These are phyloP conservation scores for Arctostaphylos glauca DNA, from an alignment of 148 eudicot species.

Conservation along the genomic window DNA sequence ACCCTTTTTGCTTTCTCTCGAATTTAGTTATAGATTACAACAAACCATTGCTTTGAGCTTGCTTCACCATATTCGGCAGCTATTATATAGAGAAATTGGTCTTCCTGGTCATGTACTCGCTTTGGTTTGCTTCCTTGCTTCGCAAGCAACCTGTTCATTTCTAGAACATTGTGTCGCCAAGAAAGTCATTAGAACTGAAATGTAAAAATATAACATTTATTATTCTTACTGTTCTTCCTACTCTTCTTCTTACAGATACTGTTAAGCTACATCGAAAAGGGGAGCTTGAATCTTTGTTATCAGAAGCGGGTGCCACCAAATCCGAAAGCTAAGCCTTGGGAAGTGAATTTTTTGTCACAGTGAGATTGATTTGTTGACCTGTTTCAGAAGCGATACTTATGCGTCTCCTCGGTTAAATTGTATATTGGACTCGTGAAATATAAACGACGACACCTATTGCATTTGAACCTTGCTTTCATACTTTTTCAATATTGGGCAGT, in stretches of 20 bases:
- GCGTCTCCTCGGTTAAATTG: background rate
- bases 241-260: conserved; percentile 47
- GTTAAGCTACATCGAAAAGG: conserved; percentile 68
- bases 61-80: too few relatives aligned
- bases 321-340: conserved; percentile 28
- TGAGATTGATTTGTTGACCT: background rate
- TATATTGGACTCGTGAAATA: background rate
- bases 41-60: background rate
- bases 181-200: background rate
- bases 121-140: background rate
- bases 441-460: background rate
- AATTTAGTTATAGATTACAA: background rate
- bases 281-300: conserved; percentile 71
- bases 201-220: background rate
- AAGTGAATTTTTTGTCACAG: background rate
- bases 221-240: background rate
- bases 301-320: conserved; percentile 54
- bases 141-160: background rate
- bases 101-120: background rate
- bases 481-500: background rate
- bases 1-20: background rate
- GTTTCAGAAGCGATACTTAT: background rate
- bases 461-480: background rate
- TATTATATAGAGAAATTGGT: background rate
- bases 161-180: background rate